Conservation (phyloP, 2,329 filamentous ascomycete genomes). For the Venturia effusa region DNA sequence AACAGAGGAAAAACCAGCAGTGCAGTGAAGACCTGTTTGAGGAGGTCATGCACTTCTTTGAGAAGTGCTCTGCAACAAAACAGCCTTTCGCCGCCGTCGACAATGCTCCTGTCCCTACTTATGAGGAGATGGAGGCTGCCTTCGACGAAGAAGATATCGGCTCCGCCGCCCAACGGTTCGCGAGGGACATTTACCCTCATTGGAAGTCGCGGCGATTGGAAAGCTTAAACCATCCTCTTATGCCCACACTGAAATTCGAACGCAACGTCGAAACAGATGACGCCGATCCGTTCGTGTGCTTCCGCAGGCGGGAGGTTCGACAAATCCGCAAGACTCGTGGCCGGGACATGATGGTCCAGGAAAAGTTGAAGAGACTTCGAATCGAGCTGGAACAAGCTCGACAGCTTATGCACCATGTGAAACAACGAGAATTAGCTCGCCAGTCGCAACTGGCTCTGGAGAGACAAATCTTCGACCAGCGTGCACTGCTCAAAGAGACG, state of each 20-base stretch:
- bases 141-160: slow-evolving; percentile 28
- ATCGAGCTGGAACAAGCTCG: slow-evolving; percentile 85
- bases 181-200: slow-evolving; percentile 12
- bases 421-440: slow-evolving; percentile 69
- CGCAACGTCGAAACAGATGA: slow-evolving; percentile 91
- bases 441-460: slow-evolving; percentile 67
- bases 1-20: slow-evolving; percentile 49
- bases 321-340: slow-evolving; percentile 91
- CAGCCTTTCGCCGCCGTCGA: slow-evolving; percentile 81
- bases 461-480: slow-evolving; percentile 70
- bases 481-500: slow-evolving; percentile 70
- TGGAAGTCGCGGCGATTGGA: slow-evolving; percentile 28
- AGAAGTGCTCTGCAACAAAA: slow-evolving; percentile 71
- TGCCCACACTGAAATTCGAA: slow-evolving; percentile 81
- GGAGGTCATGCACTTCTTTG: slow-evolving; percentile 87
- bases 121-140: slow-evolving; percentile 38
- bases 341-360: slow-evolving; percentile 84
- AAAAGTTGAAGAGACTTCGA: slow-evolving; percentile 85
- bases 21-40: slow-evolving; percentile 90
- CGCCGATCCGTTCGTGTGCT: slow-evolving; percentile 94
- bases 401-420: slow-evolving; percentile 65
- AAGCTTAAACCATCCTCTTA: slow-evolving; percentile 59
- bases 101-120: slow-evolving; percentile 63
- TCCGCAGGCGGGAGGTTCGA: slow-evolving; percentile 85
- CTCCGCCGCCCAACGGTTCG: slow-evolving; percentile 4